Percentiles rank a stretch among this genome's conserved stretches.
phyloP scores from a whole-genome alignment of 495 filamentous ascomycete genomes.

The Daldinia concentrica region DNA sequence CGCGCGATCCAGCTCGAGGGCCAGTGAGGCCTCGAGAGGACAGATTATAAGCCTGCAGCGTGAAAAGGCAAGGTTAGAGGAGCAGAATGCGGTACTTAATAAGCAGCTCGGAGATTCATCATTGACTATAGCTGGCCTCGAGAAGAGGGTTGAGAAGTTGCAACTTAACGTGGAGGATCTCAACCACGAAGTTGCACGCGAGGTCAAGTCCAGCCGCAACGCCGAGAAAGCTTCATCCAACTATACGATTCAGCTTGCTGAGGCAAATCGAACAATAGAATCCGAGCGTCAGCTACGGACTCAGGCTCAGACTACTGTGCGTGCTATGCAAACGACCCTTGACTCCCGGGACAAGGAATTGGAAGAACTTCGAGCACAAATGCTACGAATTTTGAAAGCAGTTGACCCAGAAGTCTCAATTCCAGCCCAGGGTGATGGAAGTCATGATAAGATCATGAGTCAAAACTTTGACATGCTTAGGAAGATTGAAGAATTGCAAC shows the following conservation, averaged over 20 bases:
- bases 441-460: slow-evolving; percentile 57
- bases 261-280: slow-evolving; percentile 88
- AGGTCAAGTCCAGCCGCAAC: slow-evolving; percentile 89
- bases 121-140: slow-evolving; percentile 81
- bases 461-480: slow-evolving; percentile 84
- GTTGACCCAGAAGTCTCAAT: slow-evolving; percentile 77
- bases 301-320: slow-evolving; percentile 86
- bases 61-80: slow-evolving; percentile 85
- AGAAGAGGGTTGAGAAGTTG: slow-evolving; percentile 97
- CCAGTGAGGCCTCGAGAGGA: slow-evolving; percentile 83
- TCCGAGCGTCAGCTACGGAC: slow-evolving; percentile 85
- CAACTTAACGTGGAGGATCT: slow-evolving; percentile 89
- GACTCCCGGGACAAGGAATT: slow-evolving; percentile 83
- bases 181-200: slow-evolving; percentile 89
- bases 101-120: slow-evolving; percentile 91
- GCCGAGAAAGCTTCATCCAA: slow-evolving; percentile 92
- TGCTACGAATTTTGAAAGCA: slow-evolving; percentile 83
- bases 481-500: slow-evolving; percentile 86
- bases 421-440: slow-evolving; percentile 56
- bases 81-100: slow-evolving; percentile 80
- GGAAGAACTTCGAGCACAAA: slow-evolving; percentile 77
- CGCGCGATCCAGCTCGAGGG: slow-evolving; percentile 85
- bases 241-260: slow-evolving; percentile 82
- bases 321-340: slow-evolving; percentile 78
- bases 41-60: slow-evolving; percentile 79